Percentiles rank a stretch among this genome's conserved stretches.
These are phyloP conservation scores for Microthlaspi erraticum DNA, from an alignment of 345 rosid species.

Conservation along the genomic window DNA sequence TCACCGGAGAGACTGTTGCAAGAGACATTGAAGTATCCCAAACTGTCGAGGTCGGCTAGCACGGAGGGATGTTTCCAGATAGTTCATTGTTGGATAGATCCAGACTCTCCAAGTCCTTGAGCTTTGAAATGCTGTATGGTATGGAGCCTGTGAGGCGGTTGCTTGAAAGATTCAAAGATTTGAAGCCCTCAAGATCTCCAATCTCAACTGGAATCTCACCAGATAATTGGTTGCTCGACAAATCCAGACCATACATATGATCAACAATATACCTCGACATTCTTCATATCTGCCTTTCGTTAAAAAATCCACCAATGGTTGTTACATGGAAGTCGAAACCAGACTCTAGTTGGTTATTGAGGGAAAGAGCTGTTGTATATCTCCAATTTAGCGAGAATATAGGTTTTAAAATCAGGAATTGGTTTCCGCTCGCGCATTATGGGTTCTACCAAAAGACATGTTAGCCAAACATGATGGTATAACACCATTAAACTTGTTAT, in stretches of 20 bases:
- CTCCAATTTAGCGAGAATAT: neutral
- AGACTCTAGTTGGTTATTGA: rapidly evolving
- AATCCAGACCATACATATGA: neutral
- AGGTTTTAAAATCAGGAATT: no score
- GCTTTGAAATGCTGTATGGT: neutral
- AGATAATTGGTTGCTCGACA: neutral
- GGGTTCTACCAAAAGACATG: constrained; percentile 5
- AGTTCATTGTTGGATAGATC: constrained; percentile 1
- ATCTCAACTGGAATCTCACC: neutral
- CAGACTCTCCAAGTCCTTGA: neutral
- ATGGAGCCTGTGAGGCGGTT: neutral
- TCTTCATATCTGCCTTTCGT: constrained; percentile 5
- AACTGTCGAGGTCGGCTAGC: neutral
- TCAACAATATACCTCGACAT: neutral
- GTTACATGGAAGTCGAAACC: no score
- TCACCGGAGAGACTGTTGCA: neutral
- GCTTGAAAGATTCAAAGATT: neutral
- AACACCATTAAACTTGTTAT: neutral
- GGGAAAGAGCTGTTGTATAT: neutral
- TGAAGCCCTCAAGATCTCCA: neutral
- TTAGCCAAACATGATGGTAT: constrained; percentile 5
- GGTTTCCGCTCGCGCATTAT: no score
- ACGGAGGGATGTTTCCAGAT: neutral
- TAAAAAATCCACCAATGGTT: neutral
- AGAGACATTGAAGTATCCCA: constrained; percentile 19